Base-by-base conservation (phyloP, 495 filamentous ascomycete species). In the Cercophora newfieldiana region DNA sequence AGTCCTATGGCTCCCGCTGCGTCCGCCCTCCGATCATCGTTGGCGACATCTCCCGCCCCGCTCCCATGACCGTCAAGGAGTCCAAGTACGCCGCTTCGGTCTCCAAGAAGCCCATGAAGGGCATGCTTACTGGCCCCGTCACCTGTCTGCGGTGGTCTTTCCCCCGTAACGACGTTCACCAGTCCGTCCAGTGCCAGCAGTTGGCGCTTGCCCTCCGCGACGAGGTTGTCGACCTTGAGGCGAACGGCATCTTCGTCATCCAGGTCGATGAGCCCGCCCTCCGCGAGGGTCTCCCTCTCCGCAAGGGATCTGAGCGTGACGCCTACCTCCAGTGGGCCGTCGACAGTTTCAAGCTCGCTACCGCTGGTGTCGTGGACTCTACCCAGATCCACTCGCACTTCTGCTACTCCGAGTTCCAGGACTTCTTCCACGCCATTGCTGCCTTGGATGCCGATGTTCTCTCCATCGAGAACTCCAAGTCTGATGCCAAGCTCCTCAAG, bases 321-420 rank as follows among this genome's bases (percentile, higher is more conserved):
- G 89, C 91, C 66, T 99, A 99, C 87, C 86, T 99, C 66, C 78
- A 89, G 74, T 99, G 95, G 95, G 96, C 95, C 62, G 96, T 99
- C 74, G 87, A 94, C 80, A 90, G 93, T 73, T 99, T 99, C 92
- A 91, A 90, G 77, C 92, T 99, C 68, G 87, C 95, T 65, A 94
- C 92, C 72, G 86, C 92, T 59, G 94, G 91, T 75, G 95, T 98
- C 60, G 77, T 90, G 75, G 92, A 99, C 77, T 90, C 88, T 62
- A 98, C 96, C 70, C 95, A 99, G 86, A 96, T 99, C 81, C 95
- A 99, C 88, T 97, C 93, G 59, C 95, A 99, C 85, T 99, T 99
- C 93, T 99, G 95, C 81, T 99, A 99, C 89, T 97, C 93, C 53
- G 95, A 99, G 85, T 99, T 99, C 91, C 95, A 99, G 83, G 95